Conservation (phyloP, 1,284 basidiomycete genomes). For the Cryptococcus hybrid region DNA sequence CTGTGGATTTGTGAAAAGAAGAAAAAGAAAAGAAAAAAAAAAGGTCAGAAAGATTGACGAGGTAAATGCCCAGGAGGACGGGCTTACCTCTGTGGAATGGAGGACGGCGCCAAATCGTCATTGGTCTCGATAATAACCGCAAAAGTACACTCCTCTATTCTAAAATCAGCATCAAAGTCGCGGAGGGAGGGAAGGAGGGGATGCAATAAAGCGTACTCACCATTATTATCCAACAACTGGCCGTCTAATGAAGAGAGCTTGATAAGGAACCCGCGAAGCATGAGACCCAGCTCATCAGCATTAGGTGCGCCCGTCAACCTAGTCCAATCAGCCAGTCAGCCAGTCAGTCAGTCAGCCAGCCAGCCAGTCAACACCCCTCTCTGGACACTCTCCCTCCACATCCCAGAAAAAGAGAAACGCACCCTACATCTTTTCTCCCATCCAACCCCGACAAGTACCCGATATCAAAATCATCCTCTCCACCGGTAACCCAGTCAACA, state of each 20-base stretch:
- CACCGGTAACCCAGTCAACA: conserved; percentile 57
- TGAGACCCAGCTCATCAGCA: conserved; percentile 61
- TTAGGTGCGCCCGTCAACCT: conserved; percentile 26
- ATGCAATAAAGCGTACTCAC: conserved; percentile 16
- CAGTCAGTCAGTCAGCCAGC: background rate
- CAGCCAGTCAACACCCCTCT: background rate
- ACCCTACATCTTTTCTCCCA: conserved; percentile 56
- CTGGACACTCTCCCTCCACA: background rate
- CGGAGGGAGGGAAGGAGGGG: background rate
- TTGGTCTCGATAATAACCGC: conserved; percentile 76
- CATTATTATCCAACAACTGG: conserved; percentile 65
- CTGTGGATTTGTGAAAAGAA: conserved; percentile 37
- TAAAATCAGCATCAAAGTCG: background rate
- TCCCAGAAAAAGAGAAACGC: conserved; percentile 11
- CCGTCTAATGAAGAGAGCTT: conserved; percentile 79
- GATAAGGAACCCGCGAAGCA: conserved; percentile 80
- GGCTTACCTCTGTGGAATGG: conserved; percentile 42
- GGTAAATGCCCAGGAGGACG: background rate
- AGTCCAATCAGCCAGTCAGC: conserved; percentile 3
- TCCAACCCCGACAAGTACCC: conserved; percentile 63
- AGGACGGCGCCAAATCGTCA: conserved; percentile 63
- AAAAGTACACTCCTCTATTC: conserved; percentile 72
- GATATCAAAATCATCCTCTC: conserved; percentile 64
- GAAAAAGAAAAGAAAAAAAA: too few species aligned
- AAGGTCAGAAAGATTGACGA: conserved; percentile 1